phyloP scores from a whole-genome alignment of 2,329 filamentous ascomycete genomes.

The Hawksworthiomyces lignivorus region DNA sequence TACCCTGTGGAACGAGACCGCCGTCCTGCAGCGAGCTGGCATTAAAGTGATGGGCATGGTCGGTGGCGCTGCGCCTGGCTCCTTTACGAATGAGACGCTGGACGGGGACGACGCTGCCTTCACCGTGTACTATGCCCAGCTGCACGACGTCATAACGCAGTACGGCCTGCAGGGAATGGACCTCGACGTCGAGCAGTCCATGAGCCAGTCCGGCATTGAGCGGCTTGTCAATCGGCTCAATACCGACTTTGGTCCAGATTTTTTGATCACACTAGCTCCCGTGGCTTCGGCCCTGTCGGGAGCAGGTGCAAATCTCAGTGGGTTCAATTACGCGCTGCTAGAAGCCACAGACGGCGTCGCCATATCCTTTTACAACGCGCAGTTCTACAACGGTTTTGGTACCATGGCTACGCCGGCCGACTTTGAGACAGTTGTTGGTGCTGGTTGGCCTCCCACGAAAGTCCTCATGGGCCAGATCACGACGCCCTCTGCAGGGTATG shows the following conservation, averaged over 20 bases:
- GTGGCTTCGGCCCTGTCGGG: conserved; percentile 63
- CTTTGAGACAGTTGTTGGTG: conserved; percentile 44
- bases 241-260: conserved; percentile 55
- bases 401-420: conserved; percentile 36
- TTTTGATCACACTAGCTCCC: conserved; percentile 70
- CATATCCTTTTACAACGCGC: conserved; percentile 79
- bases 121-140: conserved; percentile 54
- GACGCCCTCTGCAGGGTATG: conserved; percentile 63
- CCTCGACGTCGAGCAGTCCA: conserved; percentile 67
- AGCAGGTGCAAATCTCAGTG: conserved; percentile 57
- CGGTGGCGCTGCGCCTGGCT: conserved; percentile 74
- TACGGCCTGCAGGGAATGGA: conserved; percentile 58
- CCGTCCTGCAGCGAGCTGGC: conserved; percentile 61
- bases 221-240: conserved; percentile 55
- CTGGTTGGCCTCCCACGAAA: conserved; percentile 65
- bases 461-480: conserved; percentile 78
- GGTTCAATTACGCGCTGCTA: conserved; percentile 71
- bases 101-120: conserved; percentile 32
- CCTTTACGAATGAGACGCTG: conserved; percentile 49
- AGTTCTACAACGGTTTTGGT: conserved; percentile 92
- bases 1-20: conserved; percentile 71
- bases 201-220: conserved; percentile 57
- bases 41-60: conserved; percentile 81
- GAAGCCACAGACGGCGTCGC: conserved; percentile 58
- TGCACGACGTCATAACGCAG: conserved; percentile 52